Evolutionary conservation across 2,329 filamentous ascomycete genomes (phyloP).

Genomic region (Sclerotinia trifoliorum): DNA sequence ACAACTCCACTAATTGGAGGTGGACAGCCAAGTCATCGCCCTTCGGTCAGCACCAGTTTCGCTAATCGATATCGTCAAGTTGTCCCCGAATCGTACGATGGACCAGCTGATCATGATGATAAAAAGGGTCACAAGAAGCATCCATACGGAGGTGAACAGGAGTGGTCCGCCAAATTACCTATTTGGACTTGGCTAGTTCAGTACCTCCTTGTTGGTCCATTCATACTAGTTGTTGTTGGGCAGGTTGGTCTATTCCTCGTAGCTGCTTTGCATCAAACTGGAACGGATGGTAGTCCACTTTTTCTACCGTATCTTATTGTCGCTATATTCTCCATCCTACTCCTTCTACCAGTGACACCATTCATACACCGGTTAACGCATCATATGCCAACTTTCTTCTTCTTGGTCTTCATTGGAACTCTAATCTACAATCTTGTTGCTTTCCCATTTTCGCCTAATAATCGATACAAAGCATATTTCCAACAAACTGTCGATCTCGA

Average conservation of each 20-base stretch:
- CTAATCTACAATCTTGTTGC: constrained; percentile 81
- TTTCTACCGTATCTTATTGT: constrained; percentile 71
- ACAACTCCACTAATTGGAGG: constrained; percentile 53
- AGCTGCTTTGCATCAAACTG: constrained; percentile 74
- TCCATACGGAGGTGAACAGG: constrained; percentile 71
- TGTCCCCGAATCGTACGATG: constrained; percentile 33
- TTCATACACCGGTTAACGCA: constrained; percentile 85
- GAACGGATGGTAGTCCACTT: constrained; percentile 74
- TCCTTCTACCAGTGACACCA: constrained; percentile 74
- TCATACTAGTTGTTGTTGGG: constrained; percentile 73
- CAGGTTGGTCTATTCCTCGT: constrained; percentile 74
- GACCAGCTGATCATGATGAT: constrained; percentile 27
- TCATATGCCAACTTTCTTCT: constrained; percentile 75
- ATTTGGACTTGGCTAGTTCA: constrained; percentile 87
- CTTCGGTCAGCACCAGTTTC: constrained; percentile 58
- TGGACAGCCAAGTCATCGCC: constrained; percentile 41
- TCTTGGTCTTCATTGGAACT: constrained; percentile 70
- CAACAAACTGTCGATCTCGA: constrained; percentile 78
- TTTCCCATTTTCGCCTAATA: constrained; percentile 81
- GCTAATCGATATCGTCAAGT: constrained; percentile 49
- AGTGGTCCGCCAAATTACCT: constrained; percentile 78
- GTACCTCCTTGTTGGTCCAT: constrained; percentile 74
- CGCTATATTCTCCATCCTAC: constrained; percentile 64
- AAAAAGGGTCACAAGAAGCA: constrained; percentile 40
- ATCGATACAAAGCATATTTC: constrained; percentile 84